Conservation (phyloP, 169 alveolate genomes). For the Perkinsus marinus region DNA sequence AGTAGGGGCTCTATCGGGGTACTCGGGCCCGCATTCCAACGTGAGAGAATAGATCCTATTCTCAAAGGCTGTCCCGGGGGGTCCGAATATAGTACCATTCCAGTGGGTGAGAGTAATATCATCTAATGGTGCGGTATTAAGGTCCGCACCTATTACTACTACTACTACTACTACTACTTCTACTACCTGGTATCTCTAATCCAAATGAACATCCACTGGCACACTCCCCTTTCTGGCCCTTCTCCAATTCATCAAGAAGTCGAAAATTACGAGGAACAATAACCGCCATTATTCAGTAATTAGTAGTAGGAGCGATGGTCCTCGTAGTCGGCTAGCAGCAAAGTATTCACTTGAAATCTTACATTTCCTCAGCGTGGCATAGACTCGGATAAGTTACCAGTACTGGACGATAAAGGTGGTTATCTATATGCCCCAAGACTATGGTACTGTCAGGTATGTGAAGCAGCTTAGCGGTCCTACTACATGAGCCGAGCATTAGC, state of each 20-base stretch:
- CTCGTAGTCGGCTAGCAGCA: neutral
- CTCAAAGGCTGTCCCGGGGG: slow-evolving; percentile 86
- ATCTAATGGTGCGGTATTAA: slow-evolving; percentile 44
- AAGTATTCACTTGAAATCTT: neutral
- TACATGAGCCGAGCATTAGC: too few species aligned
- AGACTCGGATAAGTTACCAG: too few species aligned
- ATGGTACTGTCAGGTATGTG: too few species aligned
- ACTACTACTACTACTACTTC: too few species aligned
- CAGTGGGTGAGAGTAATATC: slow-evolving; percentile 82
- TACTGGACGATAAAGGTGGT: too few species aligned
- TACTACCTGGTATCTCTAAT: slow-evolving; percentile 35
- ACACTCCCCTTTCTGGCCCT: slow-evolving; percentile 90
- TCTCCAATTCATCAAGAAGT: slow-evolving; percentile 87
- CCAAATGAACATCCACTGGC: slow-evolving; percentile 92
- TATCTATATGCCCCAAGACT: too few species aligned
- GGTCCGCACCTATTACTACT: too few species aligned
- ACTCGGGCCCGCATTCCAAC: slow-evolving; percentile 77
- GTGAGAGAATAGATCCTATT: slow-evolving; percentile 82
- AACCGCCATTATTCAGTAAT: slow-evolving; percentile 26
- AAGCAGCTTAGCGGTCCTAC: too few species aligned
- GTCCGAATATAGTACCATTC: slow-evolving; percentile 86
- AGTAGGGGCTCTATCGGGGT: slow-evolving; percentile 90
- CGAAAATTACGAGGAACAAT: slow-evolving; percentile 91
- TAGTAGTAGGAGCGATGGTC: neutral
- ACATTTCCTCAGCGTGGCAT: neutral